Evolutionary conservation across 176 grass and related monocot genomes (phyloP).

Genomic region (Leersia perrieri): DNA sequence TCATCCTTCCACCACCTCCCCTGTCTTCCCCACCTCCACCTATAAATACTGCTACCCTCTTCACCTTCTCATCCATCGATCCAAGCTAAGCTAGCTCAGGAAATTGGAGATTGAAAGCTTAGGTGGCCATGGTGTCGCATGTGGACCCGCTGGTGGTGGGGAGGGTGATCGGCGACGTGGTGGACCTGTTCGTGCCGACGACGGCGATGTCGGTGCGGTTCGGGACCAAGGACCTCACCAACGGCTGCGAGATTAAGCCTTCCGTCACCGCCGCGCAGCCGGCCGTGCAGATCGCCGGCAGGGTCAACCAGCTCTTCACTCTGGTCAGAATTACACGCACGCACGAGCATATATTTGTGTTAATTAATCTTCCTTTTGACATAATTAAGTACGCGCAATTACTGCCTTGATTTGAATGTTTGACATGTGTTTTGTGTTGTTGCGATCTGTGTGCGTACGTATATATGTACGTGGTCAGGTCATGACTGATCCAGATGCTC

Average conservation of each 20-base stretch:
- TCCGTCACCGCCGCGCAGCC: slow-evolving; percentile 32
- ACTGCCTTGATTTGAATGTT: background rate
- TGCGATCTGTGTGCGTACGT: background rate
- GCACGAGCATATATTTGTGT: background rate
- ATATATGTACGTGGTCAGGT: slow-evolving; percentile 37
- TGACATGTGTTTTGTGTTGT: background rate
- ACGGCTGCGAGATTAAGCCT: slow-evolving; percentile 65
- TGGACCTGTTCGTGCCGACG: slow-evolving; percentile 73
- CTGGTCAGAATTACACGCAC: slow-evolving; percentile 28
- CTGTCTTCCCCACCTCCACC: background rate
- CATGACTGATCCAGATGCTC: slow-evolving; percentile 81
- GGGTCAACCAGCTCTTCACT: slow-evolving; percentile 50
- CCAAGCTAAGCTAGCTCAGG: background rate
- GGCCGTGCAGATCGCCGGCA: slow-evolving; percentile 45
- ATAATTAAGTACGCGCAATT: background rate
- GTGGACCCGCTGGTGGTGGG: slow-evolving; percentile 73
- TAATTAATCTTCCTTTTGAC: background rate
- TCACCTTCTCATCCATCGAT: background rate
- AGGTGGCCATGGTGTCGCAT: slow-evolving; percentile 27
- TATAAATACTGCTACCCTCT: slow-evolving; percentile 32
- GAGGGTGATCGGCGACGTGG: slow-evolving; percentile 72
- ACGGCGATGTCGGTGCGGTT: slow-evolving; percentile 51
- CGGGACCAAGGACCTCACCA: slow-evolving; percentile 60
- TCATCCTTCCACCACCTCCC: slow-evolving; percentile 33
- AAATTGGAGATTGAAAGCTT: too few species aligned